Evolutionary conservation across 306 rosid species (phyloP), one percentile per base, ranked within the genome.

Genomic region (Cicer cuneatum): DNA sequence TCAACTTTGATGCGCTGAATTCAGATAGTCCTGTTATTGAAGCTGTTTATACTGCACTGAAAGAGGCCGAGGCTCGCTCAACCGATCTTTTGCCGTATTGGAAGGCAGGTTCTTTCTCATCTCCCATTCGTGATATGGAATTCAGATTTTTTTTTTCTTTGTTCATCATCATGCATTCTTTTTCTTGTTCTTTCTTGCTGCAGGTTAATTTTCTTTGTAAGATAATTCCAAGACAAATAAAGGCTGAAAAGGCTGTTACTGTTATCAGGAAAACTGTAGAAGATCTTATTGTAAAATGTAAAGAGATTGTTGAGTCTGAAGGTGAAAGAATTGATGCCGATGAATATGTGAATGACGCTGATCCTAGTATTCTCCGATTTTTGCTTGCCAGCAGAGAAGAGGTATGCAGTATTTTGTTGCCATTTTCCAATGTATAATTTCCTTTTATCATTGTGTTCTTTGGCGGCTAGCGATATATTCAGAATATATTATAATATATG

Each of bases 1-100:
- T 85, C 85, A 88, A 86, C 83, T 94, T 94, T 38, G 97, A 92
- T 72, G 79, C 97, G 1, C 96, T 90, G 7, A 83, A 56, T 57
- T 1, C 92, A 0, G 93, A 94, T 74, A 88, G 95, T 85, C 99
- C 97, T 43, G 92, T 94, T 62, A 94, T 92, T 70, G 96, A 86
- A 42, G 96, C 96, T 38, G 99, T 94, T 79, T 92, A 94, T 84
- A 87, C 97, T 82, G 91, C 97, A 78, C 72, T 94, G 83, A 94
- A 94, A 84, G 96, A 92, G 88, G 97, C 97, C 5, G 97, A 94
- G 84, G 96, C 93, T 80, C 97, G 92, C 12, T 90, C 99, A 18
- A 94, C 96, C 19, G 97, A 94, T 69, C 69, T 94, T 68, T 90
- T 94, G 70, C 99, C 99, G 10, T 91, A 94, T 83, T 94, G 95